These are phyloP conservation scores for Coemansia sp. DNA, from an alignment of 192 early-diverging fungal species.

Conservation along the genomic window DNA sequence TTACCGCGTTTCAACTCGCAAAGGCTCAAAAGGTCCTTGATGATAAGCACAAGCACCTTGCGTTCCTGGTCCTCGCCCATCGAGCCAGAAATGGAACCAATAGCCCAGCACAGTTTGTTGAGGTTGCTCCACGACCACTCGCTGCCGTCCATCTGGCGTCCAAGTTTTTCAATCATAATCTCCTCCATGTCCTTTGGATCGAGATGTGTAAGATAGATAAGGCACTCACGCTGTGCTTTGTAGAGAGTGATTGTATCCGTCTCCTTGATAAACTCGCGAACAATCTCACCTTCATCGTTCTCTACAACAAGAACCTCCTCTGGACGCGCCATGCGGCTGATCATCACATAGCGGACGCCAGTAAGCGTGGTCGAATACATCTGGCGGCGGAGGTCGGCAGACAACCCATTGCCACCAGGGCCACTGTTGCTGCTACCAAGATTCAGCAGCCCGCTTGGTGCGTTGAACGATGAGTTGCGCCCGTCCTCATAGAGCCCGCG, in stretches of 20 bases:
- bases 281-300: constrained; percentile 99
- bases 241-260: constrained; percentile 97
- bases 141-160: constrained; percentile 89
- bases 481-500: constrained; percentile 87
- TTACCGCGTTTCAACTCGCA: constrained; percentile 98
- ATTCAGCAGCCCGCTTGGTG: constrained; percentile 28
- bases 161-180: constrained; percentile 94
- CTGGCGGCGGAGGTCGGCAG: constrained; percentile 64
- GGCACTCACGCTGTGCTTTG: constrained; percentile 96
- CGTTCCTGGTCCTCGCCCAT: constrained; percentile 98
- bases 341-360: constrained; percentile 91
- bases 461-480: constrained; percentile 47
- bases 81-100: constrained; percentile 96
- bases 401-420: constrained; percentile 18
- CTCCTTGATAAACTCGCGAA: constrained; percentile 95
- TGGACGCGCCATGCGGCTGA: constrained; percentile 98
- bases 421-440: constrained; percentile 38
- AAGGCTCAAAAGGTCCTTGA: constrained; percentile 96
- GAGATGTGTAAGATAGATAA: constrained; percentile 97
- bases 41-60: constrained; percentile 95
- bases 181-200: constrained; percentile 91
- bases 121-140: constrained; percentile 99
- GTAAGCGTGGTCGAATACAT: constrained; percentile 85
- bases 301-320: constrained; percentile 98
- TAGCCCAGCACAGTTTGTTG: constrained; percentile 98